Evolutionary conservation across 129 eudicot species (phyloP).

Genomic region (Centella asiatica): DNA sequence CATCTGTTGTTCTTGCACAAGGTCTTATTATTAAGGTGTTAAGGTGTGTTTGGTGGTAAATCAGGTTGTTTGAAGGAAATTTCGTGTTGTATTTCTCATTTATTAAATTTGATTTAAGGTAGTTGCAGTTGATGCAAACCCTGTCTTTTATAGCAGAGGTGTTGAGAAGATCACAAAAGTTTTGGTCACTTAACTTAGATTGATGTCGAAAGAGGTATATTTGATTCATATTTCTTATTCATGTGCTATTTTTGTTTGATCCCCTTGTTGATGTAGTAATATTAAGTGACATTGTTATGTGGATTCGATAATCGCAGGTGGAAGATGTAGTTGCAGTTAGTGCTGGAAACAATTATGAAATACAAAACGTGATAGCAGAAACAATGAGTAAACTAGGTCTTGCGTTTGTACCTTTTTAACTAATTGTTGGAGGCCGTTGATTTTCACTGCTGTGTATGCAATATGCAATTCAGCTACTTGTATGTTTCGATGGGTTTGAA

Average conservation of each 20-base stretch:
- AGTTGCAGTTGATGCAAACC: conserved; percentile 90
- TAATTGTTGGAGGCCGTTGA: no score
- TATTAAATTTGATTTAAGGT: conserved; percentile 34
- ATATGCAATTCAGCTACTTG: no score
- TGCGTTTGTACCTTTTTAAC: no score
- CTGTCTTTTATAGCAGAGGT: conserved; percentile 78
- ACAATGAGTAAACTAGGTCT: conserved; percentile 85
- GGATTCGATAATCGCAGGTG: conserved; percentile 33
- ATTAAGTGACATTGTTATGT: background rate
- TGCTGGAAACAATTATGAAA: conserved; percentile 96
- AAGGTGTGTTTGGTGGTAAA: conserved; percentile 43
- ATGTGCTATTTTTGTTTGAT: background rate
- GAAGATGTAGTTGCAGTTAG: conserved; percentile 98
- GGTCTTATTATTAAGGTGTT: conserved; percentile 92
- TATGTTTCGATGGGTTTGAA: no score
- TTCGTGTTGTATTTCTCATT: background rate
- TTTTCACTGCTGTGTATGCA: no score
- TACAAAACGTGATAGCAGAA: conserved; percentile 89
- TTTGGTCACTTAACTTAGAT: conserved; percentile 66
- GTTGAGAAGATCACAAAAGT: conserved; percentile 83
- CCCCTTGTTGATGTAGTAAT: background rate
- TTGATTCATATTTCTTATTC: background rate
- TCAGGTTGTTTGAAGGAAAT: background rate
- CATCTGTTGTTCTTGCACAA: conserved; percentile 93
- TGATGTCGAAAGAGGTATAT: conserved; percentile 74